Conservation (phyloP, 306 rosid genomes). For the Nissolia schottii region DNA sequence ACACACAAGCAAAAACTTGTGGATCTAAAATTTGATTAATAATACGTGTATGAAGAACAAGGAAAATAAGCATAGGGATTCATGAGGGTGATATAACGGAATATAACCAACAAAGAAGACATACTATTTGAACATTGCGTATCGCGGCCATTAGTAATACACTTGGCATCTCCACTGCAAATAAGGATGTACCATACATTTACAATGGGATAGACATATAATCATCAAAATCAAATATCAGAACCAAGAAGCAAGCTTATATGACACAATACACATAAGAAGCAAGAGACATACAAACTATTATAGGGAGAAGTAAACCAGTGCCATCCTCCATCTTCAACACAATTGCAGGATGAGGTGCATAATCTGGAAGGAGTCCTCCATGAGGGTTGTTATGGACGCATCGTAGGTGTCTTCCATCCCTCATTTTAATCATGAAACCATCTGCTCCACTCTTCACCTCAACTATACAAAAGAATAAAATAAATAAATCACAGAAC, state of each 20-base stretch:
- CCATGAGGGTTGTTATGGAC: constrained; percentile 80
- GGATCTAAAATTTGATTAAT: not conserved
- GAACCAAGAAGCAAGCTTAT: not conserved
- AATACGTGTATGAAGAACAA: not conserved
- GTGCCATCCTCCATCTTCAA: constrained; percentile 88
- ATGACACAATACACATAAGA: not conserved
- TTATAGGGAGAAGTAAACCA: constrained; percentile 82
- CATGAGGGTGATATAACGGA: not conserved
- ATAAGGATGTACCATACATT: constrained; percentile 19
- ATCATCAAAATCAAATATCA: not conserved
- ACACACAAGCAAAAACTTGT: not conserved
- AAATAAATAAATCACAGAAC: not conserved
- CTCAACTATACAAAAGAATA: constrained; percentile 59
- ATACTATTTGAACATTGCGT: constrained; percentile 77
- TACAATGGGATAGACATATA: constrained; percentile 5
- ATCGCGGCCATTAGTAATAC: constrained; percentile 78
- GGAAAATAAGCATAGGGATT: not conserved
- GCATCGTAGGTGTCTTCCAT: constrained; percentile 72
- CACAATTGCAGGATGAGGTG: constrained; percentile 84
- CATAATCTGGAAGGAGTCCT: constrained; percentile 74
- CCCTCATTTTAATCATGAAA: constrained; percentile 80
- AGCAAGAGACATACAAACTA: constrained; percentile 63
- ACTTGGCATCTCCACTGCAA: constrained; percentile 89
- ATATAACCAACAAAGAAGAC: constrained; percentile 9
- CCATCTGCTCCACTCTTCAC: constrained; percentile 87